Evolutionary conservation across 2,329 filamentous ascomycete species (phyloP).

Genomic region (Pseudocercospora musae): DNA sequence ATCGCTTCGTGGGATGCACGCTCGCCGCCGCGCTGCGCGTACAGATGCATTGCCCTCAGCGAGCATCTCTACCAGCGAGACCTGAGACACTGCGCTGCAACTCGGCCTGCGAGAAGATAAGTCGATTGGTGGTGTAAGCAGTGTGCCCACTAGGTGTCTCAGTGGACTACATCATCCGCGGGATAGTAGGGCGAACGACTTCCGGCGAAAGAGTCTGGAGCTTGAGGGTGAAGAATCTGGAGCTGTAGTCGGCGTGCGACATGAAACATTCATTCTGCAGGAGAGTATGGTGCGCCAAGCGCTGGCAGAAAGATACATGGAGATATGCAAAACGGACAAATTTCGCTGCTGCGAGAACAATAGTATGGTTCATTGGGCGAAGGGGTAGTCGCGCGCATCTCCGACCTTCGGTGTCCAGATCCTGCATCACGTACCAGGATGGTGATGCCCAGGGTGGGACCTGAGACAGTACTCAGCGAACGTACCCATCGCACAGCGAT

Average conservation of each 20-base stretch:
- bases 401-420: background rate
- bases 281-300: background rate
- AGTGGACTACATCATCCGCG: background rate
- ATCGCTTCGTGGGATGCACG: too few relatives aligned
- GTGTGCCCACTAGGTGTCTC: background rate
- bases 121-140: background rate
- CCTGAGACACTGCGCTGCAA: background rate
- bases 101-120: background rate
- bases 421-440: background rate
- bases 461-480: background rate
- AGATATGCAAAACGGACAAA: too few relatives aligned
- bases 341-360: too few relatives aligned
- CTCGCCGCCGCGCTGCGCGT: background rate
- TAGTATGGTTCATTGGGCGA: too few relatives aligned
- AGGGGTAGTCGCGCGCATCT: background rate
- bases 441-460: background rate
- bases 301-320: background rate
- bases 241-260: background rate
- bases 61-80: background rate
- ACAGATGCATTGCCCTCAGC: background rate
- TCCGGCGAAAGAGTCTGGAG: background rate
- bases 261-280: background rate
- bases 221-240: background rate
- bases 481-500: too few relatives aligned
- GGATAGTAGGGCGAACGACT: background rate